Base-by-base conservation (phyloP, 2,329 filamentous ascomycete genomes). In the Colletotrichum sp. region DNA sequence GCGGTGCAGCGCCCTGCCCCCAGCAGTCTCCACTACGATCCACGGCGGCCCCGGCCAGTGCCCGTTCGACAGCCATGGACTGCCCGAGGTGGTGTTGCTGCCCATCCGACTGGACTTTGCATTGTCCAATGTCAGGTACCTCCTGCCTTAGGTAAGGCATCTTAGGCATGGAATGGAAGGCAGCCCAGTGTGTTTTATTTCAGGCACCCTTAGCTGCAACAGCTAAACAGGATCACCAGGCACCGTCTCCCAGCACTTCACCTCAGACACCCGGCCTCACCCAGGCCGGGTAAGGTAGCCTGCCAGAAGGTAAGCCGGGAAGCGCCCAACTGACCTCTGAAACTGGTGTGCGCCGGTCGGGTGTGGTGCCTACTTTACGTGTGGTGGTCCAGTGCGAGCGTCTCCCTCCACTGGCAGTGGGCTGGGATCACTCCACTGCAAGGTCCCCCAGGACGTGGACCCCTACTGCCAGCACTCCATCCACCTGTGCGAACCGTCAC, bases 391-490 rank as follows among this genome's bases (percentile, higher is more conserved):
- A 52, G 44, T 52, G 44, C 12, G 44, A 52, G 44, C n/a, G 44
- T 13, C 44, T 22, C n/a, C 44, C 44, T 48, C 39, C 39, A 48
- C 44, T 52, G 44, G n/a, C 44, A 24, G 44, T 52, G 44, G 34
- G 32, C 67, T 48, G 59, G 44, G 30, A 59, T 74, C 72, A 65
- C 44, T 52, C 44, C 44, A 36, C 32, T 64, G 44, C 72, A 71
- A 71, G 72, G 59, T 24, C 71, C 67, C 59, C 59, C 59, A 71
- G 62, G 44, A 52, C 59, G 59, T 71, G 67, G 67, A 71, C 67
- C 71, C 71, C 44, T 70, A 64, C 30, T 52, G 34, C 63, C 34
- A 66, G 26, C n/a, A 48, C 55, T 62, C 52, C 10, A 62, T 22
- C 64, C 64, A 28, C 10, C 71, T 60, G 55, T 24, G 36, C n/a